phyloP scores from a whole-genome alignment of 495 filamentous ascomycete species.

The Lasiosphaeris hirsuta region DNA sequence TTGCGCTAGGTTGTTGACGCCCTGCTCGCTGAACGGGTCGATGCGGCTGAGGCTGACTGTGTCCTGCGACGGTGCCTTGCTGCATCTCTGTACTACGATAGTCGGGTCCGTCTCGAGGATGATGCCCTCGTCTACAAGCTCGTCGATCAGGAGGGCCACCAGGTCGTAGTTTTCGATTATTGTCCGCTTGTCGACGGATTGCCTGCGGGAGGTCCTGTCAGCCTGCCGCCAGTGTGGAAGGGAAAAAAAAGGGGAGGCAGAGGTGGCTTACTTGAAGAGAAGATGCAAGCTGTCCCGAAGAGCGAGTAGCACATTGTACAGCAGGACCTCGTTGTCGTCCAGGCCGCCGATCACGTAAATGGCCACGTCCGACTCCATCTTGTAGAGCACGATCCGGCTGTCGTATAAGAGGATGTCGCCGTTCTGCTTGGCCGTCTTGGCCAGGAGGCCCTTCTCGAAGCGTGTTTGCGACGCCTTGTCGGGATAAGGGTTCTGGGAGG shows the following conservation, averaged over 20 bases:
- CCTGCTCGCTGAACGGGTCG: conserved; percentile 87
- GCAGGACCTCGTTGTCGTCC: conserved; percentile 94
- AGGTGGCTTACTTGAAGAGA: conserved; percentile 61
- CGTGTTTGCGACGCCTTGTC: conserved; percentile 87
- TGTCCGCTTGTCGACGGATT: conserved; percentile 93
- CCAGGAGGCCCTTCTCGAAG: conserved; percentile 92
- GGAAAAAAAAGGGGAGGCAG: neutral
- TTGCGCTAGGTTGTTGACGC: conserved; percentile 90
- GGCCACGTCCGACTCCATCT: conserved; percentile 96
- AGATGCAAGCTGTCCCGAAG: conserved; percentile 86
- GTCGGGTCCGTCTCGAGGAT: conserved; percentile 96
- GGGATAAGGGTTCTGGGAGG: conserved; percentile 69
- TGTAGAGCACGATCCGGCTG: conserved; percentile 91
- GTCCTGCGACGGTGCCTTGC: conserved; percentile 87
- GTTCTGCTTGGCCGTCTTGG: conserved; percentile 94
- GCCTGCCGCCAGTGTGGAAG: too few relatives aligned
- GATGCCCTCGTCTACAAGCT: conserved; percentile 94
- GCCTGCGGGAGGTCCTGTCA: conserved; percentile 29
- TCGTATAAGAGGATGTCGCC: conserved; percentile 97
- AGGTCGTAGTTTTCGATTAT: conserved; percentile 97
- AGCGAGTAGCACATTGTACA: conserved; percentile 89
- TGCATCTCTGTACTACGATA: conserved; percentile 84
- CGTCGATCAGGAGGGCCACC: conserved; percentile 87
- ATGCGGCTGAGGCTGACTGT: conserved; percentile 79
- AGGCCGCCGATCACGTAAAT: conserved; percentile 82